These are phyloP conservation scores for Candida silvatica DNA, from an alignment of 805 yeast genomes.

Conservation along the genomic window DNA sequence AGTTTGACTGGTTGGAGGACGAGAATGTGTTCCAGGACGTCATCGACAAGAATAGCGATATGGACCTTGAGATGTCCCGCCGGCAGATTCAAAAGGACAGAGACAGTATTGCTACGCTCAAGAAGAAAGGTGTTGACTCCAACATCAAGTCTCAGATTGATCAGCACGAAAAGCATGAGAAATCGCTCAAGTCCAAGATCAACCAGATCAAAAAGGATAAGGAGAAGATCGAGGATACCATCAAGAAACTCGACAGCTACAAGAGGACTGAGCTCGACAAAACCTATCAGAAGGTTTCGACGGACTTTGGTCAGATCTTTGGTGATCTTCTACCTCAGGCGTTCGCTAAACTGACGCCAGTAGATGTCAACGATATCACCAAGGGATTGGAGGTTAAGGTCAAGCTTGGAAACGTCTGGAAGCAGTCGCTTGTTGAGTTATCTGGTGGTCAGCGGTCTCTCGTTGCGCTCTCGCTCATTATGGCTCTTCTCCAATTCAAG, in stretches of 20 bases:
- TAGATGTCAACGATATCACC: constrained; percentile 74
- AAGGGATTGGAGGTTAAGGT: constrained; percentile 89
- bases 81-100: constrained; percentile 46
- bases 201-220: constrained; percentile 84
- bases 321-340: constrained; percentile 84
- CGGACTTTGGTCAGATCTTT: constrained; percentile 86
- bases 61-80: constrained; percentile 55
- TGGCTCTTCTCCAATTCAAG: constrained; percentile 87
- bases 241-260: constrained; percentile 73
- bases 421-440: constrained; percentile 86
- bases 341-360: constrained; percentile 80
- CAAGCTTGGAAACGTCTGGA: constrained; percentile 88
- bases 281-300: constrained; percentile 82
- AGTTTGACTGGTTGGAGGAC: constrained; percentile 70
- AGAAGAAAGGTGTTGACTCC: constrained; percentile 65
- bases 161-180: constrained; percentile 82
- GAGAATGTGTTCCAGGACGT: constrained; percentile 45
- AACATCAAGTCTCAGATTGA: constrained; percentile 90
- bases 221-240: constrained; percentile 80
- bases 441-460: constrained; percentile 97
- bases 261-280: constrained; percentile 73
- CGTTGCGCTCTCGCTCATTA: constrained; percentile 83
- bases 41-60: constrained; percentile 52
- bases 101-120: constrained; percentile 59
- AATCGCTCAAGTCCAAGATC: constrained; percentile 68